Evolutionary conservation across 345 rosid genomes (phyloP).

Genomic region (Eucalyptus urophylla): DNA sequence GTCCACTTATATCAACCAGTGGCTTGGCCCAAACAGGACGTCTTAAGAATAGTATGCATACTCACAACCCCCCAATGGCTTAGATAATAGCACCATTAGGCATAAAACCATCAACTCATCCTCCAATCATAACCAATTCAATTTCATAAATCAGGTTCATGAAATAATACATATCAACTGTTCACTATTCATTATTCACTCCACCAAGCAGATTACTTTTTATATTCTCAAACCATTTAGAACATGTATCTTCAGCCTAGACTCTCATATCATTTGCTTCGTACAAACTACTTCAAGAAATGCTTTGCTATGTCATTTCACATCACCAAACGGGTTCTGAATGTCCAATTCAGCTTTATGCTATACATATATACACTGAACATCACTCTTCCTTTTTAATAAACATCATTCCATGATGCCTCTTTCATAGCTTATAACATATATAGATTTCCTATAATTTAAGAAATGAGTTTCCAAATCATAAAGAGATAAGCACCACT

Average conservation of each 20-base stretch:
- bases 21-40: background rate
- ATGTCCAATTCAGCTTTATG: background rate
- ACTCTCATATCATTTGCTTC: background rate
- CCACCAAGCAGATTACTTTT: background rate
- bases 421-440: background rate
- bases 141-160: background rate
- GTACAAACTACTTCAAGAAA: background rate
- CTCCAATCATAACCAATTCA: background rate
- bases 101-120: background rate
- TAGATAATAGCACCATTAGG: background rate
- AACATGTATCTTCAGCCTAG: background rate
- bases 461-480: background rate
- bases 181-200: background rate
- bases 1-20: background rate
- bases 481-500: background rate
- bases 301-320: background rate
- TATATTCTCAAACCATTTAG: background rate
- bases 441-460: background rate
- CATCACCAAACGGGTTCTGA: background rate
- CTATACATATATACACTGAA: background rate
- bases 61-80: background rate
- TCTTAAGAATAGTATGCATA: background rate
- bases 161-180: background rate
- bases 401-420: background rate
- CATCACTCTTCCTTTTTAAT: background rate